Base-by-base conservation (phyloP, 2,329 filamentous ascomycete species). In the Cadophora luteo-olivacea region DNA sequence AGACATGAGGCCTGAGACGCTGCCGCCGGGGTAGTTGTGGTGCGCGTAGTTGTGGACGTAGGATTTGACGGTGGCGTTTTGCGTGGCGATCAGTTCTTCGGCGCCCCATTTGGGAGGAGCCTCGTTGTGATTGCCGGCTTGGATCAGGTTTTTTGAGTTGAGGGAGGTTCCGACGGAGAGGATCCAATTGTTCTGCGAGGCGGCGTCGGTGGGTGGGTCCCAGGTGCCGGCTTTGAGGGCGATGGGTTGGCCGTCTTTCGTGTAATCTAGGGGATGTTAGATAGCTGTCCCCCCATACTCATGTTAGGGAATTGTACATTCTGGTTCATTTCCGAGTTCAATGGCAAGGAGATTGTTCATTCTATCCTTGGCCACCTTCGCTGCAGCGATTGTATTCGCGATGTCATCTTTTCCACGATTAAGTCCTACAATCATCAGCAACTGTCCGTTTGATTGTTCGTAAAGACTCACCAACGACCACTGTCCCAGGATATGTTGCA, bases 321-420 rank as follows among this genome's bases (percentile, higher is more conserved):
- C 84, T 3, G 86, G 86, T 66, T 88, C 85, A 71, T 88, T 88
- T 1, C 86, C 85, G 0, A 88, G 78, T 72, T 88, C 85, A 41
- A 88, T 84, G 2, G 85, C 84, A 22, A 83, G 77, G 12, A 88
- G 74, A 69, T 86, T 87, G 4, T 69, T 71, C 72, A 87, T 84
- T n/a, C 78, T 73, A 1, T 71, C 72, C 11, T 82, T 79, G 0
- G 82, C 85, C 0, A 80, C 73, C 54, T 79, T 80, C 1, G 85
- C 85, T 0, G 86, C 86, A 0, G 80, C 79, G 41, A 87, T 83
- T 0, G 85, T 87, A 70, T 88, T 88, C n/a, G 78, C 73, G 22
- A 86, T 78, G 57, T 86, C 80, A 70, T 87, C 81, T 38, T 84
- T 80, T 0, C 84, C 82, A 48, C 86, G 81, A 72, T 88, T 87